A percentile compares a stretch with the other conserved stretches of the same genome.
Conservation (phyloP, 257 asterid species). For the Primulina tabacum region DNA sequence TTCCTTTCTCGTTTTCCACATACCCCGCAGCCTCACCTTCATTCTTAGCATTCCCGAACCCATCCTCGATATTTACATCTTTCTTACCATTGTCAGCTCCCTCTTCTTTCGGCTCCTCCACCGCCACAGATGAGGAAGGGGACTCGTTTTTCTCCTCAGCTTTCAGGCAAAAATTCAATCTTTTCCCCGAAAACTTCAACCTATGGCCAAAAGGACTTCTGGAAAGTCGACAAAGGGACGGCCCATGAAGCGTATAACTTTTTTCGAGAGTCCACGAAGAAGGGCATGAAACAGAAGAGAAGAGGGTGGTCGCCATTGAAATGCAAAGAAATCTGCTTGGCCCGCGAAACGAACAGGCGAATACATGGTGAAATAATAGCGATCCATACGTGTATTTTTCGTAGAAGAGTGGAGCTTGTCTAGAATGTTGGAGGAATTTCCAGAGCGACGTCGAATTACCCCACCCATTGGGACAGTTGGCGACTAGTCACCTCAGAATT, state of each 20-base stretch:
- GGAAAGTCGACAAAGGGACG: conserved; percentile 23
- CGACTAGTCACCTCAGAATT: too few relatives aligned
- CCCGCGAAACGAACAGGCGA: conserved; percentile 4
- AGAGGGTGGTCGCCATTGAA: conserved; percentile 55
- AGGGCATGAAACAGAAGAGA: conserved; percentile 32
- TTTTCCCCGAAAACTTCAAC: conserved; percentile 31
- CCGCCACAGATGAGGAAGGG: conserved; percentile 43
- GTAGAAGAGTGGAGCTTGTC: conserved; percentile 33
- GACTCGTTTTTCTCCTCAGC: conserved; percentile 49
- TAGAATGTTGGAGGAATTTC: conserved; percentile 62
- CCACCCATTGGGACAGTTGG: too few relatives aligned
- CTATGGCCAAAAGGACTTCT: conserved; percentile 29
- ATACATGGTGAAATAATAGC: conserved; percentile 10
- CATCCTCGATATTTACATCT: conserved; percentile 29
- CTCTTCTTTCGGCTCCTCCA: conserved; percentile 43
- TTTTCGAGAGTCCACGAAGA: conserved; percentile 31
- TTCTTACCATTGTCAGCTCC: conserved; percentile 23
- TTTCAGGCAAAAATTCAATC: conserved; percentile 46
- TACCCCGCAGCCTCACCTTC: conserved; percentile 25
- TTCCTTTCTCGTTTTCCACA: conserved; percentile 42
- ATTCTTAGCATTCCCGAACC: conserved; percentile 17
- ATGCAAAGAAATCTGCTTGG: background rate
- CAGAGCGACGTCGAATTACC: background rate
- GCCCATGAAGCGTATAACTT: conserved; percentile 8
- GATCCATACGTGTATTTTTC: conserved; percentile 18